Conservation (phyloP, 176 grass and related monocot species). For the Triticum urartu region DNA sequence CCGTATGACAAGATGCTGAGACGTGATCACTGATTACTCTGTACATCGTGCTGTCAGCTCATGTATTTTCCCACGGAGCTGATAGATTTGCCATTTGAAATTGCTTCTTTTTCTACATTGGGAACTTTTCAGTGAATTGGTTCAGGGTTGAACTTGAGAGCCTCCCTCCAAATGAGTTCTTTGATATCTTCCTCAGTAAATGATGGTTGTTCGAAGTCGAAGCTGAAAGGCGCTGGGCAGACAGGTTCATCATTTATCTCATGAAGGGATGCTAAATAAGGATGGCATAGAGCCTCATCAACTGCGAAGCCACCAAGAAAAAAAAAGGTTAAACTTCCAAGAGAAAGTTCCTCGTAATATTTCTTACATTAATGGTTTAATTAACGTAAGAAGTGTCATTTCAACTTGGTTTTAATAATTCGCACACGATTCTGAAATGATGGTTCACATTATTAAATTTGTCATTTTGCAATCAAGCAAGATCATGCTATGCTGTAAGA, state of each 20-base stretch:
- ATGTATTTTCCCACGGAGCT: constrained; percentile 1
- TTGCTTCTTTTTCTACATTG: background rate
- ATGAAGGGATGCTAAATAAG: constrained; percentile 85
- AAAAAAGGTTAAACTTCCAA: constrained; percentile 19
- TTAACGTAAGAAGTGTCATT: background rate
- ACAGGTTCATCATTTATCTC: constrained; percentile 81
- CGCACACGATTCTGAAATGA: background rate
- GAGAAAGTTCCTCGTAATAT: background rate
- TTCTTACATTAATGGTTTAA: background rate
- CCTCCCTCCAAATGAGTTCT: constrained; percentile 92
- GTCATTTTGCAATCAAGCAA: constrained; percentile 31
- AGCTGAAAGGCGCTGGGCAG: constrained; percentile 81
- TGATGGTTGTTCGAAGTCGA: constrained; percentile 93
- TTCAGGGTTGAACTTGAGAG: constrained; percentile 93
- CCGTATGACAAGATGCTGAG: constrained; percentile 25
- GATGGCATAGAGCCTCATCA: constrained; percentile 80
- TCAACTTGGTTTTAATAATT: background rate
- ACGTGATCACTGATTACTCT: background rate
- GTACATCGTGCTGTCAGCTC: constrained; percentile 21
- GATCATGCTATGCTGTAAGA: constrained; percentile 35
- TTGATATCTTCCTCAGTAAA: constrained; percentile 96
- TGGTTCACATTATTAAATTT: constrained; percentile 10
- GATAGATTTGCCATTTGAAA: background rate
- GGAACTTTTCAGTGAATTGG: constrained; percentile 44
- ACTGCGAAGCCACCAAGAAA: constrained; percentile 41